phyloP scores from a whole-genome alignment of 192 early-diverging fungal genomes.

The Backusella circina region DNA sequence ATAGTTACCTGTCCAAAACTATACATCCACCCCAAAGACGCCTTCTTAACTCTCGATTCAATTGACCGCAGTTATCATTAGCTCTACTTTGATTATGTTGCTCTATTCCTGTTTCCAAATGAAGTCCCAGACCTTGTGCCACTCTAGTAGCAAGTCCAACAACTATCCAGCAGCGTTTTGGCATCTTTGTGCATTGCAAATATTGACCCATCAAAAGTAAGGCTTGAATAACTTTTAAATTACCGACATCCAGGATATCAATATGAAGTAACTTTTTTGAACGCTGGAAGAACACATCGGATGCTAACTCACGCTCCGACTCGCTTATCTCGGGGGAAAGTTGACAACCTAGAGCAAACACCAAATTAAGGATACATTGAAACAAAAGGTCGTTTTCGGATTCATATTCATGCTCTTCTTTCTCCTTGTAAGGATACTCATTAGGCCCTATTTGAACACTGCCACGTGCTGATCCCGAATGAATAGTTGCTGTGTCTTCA shows the following conservation, averaged over 20 bases:
- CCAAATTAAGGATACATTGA: constrained; percentile 14
- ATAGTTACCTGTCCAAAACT: constrained; percentile 7
- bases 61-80: background rate
- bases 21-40: constrained; percentile 11
- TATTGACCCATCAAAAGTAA: constrained; percentile 18
- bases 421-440: background rate
- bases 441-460: background rate
- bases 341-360: constrained; percentile 14
- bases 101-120: background rate
- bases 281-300: constrained; percentile 17
- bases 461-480: background rate
- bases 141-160: constrained; percentile 12
- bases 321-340: constrained; percentile 9
- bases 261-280: constrained; percentile 9
- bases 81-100: background rate
- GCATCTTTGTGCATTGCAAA: constrained; percentile 14
- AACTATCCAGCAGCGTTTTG: constrained; percentile 8
- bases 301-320: background rate
- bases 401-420: background rate
- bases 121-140: constrained; percentile 15
- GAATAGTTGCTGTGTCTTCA: background rate
- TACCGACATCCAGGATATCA: constrained; percentile 14
- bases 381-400: constrained; percentile 11
- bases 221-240: constrained; percentile 12
- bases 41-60: constrained; percentile 3